Conservation (phyloP, 371 early-diverging fungal genomes). For the Saksenaea vasiformis region DNA sequence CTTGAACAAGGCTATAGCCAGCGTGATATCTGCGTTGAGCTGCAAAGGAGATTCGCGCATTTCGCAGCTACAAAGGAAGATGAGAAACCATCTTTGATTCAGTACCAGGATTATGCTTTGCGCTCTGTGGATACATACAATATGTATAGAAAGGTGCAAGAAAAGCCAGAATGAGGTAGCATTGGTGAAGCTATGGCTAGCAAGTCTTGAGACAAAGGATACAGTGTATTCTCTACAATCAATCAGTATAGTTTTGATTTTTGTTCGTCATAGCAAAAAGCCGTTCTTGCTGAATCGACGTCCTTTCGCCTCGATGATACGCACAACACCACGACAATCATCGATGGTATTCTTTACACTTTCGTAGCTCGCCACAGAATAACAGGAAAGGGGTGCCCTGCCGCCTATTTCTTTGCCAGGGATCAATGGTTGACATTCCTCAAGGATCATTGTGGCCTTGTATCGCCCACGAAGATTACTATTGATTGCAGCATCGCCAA, state of each 20-base stretch:
- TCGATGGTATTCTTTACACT: background rate
- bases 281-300: no score
- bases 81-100: background rate
- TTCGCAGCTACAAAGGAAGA: background rate
- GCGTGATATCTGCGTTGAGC: background rate
- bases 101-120: background rate
- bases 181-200: background rate
- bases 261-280: no score
- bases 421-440: background rate
- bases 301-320: no score
- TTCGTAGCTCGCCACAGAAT: background rate
- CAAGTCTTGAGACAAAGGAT: background rate
- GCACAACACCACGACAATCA: no score
- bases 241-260: no score
- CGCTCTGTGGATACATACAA: background rate
- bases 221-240: background rate
- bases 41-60: background rate
- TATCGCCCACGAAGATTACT: background rate
- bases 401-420: background rate
- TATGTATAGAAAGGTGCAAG: background rate
- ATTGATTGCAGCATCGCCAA: slow-evolving; percentile 3
- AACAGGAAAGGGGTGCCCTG: background rate
- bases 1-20: background rate
- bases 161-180: background rate
- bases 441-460: background rate